Base-by-base conservation (phyloP, 2,329 filamentous ascomycete genomes). In the Neofusicoccum kwambonambiense region DNA sequence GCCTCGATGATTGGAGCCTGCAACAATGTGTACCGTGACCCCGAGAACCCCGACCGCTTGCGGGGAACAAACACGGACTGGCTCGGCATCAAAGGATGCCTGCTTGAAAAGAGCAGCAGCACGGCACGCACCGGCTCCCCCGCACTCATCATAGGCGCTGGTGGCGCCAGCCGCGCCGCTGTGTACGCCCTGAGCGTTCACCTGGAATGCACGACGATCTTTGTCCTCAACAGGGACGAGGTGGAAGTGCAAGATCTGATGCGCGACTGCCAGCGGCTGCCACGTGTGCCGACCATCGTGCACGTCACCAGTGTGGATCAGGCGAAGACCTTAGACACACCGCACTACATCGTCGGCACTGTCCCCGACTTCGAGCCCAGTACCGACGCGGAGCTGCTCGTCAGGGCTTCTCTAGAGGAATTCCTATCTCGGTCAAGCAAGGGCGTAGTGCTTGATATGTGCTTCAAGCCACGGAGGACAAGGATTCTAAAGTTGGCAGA, bases 1-100 rank as follows among this genome's bases (percentile, higher is more conserved):
- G 74, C 73, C 1, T 61, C 66, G 0, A 74, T 70, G 11, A 75
- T 81, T 3, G 77, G 78, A 2, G 79, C 80, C 3, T 77, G 75
- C 69, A 78, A 78, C 64, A 75, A 75, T 54, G 70, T 77, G 15
- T 77, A 77, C 66, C 66, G 68, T 31, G 70, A 71, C 8, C 35
- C 57, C 0, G 65, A 73, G 22, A 8, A 49, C 4, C 19, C 19
- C 1, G 68, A 71, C 3, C 68, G 64, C 9, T 68, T 80, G 0
- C 67, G 70, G 7, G 80, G 78, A 2, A 77, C 76, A 6, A 82
- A 82, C 65, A 82, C 79, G 1, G 79, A 82, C 66, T 81, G 79
- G 79, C 67, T 74, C 1, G 79, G 80, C 1, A 76, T 82, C 61
- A 73, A 73, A 44, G 75, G 72, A 4, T 80, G 75, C 64, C 67